Conservation (phyloP, 2,329 filamentous ascomycete species). For the Fusarium cyanostomum region DNA sequence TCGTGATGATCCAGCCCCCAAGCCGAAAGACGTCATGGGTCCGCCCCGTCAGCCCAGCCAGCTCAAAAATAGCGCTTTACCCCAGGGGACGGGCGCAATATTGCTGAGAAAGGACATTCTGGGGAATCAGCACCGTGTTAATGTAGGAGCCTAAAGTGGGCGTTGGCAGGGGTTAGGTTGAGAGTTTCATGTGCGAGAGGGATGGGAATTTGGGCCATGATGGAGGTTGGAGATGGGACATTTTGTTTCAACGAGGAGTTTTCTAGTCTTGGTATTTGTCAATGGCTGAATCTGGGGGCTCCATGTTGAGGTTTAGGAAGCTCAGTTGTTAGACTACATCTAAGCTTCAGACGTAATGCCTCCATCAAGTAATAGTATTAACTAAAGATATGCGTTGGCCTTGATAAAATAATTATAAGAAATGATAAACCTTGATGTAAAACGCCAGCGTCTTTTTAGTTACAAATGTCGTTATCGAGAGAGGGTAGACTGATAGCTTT, state of each 20-base stretch:
- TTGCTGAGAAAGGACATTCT: constrained; percentile 2
- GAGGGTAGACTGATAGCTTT: no score
- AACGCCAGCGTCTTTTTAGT: no score
- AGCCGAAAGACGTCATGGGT: neutral
- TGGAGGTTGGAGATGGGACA: neutral
- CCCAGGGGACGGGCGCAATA: neutral
- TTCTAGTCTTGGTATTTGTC: neutral
- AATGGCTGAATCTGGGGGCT: neutral
- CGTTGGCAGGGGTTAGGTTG: neutral
- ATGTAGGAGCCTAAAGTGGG: constrained; percentile 29
- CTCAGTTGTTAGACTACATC: neutral
- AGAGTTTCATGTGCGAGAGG: neutral
- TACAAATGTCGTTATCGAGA: no score
- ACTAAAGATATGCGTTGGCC: no score
- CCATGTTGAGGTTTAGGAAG: neutral
- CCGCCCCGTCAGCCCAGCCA: neutral
- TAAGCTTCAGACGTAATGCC: no score
- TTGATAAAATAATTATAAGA: no score
- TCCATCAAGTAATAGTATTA: no score
- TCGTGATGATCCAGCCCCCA: neutral
- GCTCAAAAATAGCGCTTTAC: neutral
- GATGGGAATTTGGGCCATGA: neutral
- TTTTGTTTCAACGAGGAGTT: neutral
- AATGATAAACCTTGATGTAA: no score
- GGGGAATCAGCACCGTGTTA: constrained; percentile 28